A percentile compares a stretch with the other conserved stretches of the same genome.
Evolutionary conservation across 2,329 filamentous ascomycete genomes (phyloP).

Genomic region (Lecanicillium sp.): DNA sequence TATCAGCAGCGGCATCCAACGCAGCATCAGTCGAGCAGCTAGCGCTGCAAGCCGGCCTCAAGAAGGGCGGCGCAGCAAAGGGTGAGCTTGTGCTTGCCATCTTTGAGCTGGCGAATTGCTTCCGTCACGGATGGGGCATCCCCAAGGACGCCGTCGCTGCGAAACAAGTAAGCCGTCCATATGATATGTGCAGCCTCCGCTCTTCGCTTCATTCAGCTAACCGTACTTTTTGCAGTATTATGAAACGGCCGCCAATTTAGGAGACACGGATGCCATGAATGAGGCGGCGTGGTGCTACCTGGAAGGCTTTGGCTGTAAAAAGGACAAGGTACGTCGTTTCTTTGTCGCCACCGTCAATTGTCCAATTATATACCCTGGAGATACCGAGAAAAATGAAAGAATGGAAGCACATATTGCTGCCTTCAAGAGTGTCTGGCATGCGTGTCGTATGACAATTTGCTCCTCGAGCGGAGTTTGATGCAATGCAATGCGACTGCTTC

Average conservation of each 20-base stretch:
- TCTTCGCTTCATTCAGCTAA: background rate
- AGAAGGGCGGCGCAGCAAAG: slow-evolving; percentile 90
- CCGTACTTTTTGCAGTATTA: slow-evolving; percentile 62
- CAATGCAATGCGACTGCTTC: too few relatives aligned
- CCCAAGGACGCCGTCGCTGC: slow-evolving; percentile 80
- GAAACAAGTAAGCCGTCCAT: slow-evolving; percentile 54
- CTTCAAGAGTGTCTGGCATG: background rate
- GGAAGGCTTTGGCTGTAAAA: slow-evolving; percentile 94
- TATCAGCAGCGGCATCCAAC: slow-evolving; percentile 84
- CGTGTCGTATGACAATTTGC: too few relatives aligned
- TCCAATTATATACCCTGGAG: too few relatives aligned
- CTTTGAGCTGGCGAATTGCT: slow-evolving; percentile 88
- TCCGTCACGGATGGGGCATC: slow-evolving; percentile 91
- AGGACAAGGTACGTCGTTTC: slow-evolving; percentile 78
- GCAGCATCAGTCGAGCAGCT: slow-evolving; percentile 79
- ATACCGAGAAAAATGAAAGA: too few relatives aligned
- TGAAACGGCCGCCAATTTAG: slow-evolving; percentile 92
- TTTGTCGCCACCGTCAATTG: background rate
- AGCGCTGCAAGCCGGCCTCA: slow-evolving; percentile 78
- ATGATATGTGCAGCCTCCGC: background rate
- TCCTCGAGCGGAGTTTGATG: too few relatives aligned
- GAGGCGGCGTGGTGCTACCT: slow-evolving; percentile 94
- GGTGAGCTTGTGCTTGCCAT: slow-evolving; percentile 95
- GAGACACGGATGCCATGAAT: slow-evolving; percentile 96
- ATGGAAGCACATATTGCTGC: background rate